Base-by-base conservation (phyloP, 176 grass and related monocot species). In the Oryza rufipogon region DNA sequence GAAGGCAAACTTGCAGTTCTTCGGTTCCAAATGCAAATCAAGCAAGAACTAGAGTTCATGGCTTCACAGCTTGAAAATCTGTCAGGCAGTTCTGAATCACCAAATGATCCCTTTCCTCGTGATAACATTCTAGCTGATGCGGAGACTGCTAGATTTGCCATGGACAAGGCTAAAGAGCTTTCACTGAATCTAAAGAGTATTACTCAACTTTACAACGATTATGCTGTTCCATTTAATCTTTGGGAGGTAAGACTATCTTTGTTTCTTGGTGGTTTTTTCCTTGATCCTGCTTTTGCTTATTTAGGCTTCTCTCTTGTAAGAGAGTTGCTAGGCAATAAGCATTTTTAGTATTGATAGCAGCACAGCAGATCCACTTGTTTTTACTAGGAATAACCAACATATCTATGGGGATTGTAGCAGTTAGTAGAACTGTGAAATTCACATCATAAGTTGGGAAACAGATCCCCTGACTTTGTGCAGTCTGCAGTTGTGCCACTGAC, bases 1-100 rank as follows among this genome's bases (percentile, higher is more conserved):
- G 96, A 98, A 90, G 93, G 90, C 75, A 98, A 98, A 81, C 93
- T 95, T 87, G 85, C 89, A 54, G 89, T 98, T 36, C 86, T 98
- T 83, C 93, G 86, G 39, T 94, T 98, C 80, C 96, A 98, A 88
- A 98, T 98, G 82, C 89, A 89, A 93, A 94, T 98, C 65, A 95
- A 92, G 87, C 85, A 95, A 56, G 89, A 93, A 26, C 71, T 98
- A 45, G 93, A 95, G 81, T 91, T 70, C 65, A 74, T 98, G 74
- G 83, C 83, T 48, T 88, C 85, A 26, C 78, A 73, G 15, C 58
- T 77, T 64, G 87, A 86, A 84, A 79, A 65, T 83, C 25, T 81
- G 20, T 70, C 83, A 34, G 81, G 58, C 72, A 89, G 74, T 86
- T 88, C 64, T 61, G 91, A 87, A 74, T 80, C 78, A 85, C 68